Evolutionary conservation across 2,329 filamentous ascomycete genomes (phyloP).

Genomic region (Aspergillus alliaceus): DNA sequence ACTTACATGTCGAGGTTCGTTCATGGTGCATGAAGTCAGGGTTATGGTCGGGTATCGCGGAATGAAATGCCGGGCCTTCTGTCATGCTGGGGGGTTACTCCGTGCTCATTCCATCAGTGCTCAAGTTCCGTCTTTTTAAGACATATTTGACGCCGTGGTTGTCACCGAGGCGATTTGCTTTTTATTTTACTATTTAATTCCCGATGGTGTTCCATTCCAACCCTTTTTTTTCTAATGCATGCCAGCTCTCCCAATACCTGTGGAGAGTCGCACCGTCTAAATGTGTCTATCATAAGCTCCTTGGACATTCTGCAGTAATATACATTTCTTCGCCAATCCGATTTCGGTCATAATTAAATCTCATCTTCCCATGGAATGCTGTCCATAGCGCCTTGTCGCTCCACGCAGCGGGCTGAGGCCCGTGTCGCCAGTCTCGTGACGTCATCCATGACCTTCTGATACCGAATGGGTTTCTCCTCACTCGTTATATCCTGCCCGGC

Average conservation of each 20-base stretch:
- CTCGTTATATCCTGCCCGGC: conserved; percentile 47
- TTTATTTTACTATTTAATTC: background rate
- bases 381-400: conserved; percentile 47
- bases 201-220: background rate
- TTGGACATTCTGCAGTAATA: background rate
- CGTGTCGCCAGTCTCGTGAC: conserved; percentile 44
- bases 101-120: background rate
- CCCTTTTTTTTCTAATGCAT: background rate
- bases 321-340: background rate
- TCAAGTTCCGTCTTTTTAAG: background rate
- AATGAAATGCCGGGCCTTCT: background rate
- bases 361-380: conserved; percentile 52
- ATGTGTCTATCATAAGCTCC: background rate
- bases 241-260: background rate
- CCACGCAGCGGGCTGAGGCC: conserved; percentile 47
- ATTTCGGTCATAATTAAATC: conserved; percentile 23
- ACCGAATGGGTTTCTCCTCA: conserved; percentile 36
- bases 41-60: background rate
- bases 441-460: conserved; percentile 47
- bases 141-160: conserved; percentile 3
- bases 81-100: background rate
- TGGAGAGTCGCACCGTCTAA: background rate
- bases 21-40: background rate
- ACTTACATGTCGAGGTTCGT: background rate
- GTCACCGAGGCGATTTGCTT: background rate